Evolutionary conservation across 2,329 filamentous ascomycete species (phyloP).

Genomic region (Ophioceras dolichostomum): DNA sequence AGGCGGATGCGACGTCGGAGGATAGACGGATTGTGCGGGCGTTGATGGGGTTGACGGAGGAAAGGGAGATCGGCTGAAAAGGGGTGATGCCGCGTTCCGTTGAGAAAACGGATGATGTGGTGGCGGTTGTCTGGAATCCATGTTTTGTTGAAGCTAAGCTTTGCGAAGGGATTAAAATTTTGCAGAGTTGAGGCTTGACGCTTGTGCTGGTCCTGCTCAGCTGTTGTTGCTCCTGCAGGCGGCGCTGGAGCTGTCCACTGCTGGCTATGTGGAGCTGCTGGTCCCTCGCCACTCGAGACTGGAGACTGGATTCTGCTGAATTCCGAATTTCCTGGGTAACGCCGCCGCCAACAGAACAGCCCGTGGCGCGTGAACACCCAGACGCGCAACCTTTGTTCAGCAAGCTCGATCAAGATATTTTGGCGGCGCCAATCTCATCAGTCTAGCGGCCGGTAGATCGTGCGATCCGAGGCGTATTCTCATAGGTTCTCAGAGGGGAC

Average conservation of each 20-base stretch:
- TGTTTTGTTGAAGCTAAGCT: slow-evolving; percentile 3
- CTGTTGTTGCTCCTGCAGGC: neutral
- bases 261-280: too few species aligned
- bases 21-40: slow-evolving; percentile 6
- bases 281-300: too few species aligned
- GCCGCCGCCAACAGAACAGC: too few species aligned
- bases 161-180: neutral
- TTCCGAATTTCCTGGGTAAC: neutral
- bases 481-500: neutral
- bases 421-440: neutral
- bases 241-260: too few species aligned
- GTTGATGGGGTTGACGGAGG: slow-evolving; percentile 10
- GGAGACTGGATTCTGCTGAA: neutral
- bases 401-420: neutral
- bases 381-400: neutral
- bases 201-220: neutral
- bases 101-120: slow-evolving; percentile 18
- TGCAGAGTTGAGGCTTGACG: neutral
- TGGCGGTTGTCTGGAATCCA: slow-evolving; percentile 22
- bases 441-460: neutral
- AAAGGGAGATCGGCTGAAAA: slow-evolving; percentile 17
- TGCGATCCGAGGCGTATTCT: too few species aligned
- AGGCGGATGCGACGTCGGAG: slow-evolving; percentile 9
- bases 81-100: slow-evolving; percentile 19
- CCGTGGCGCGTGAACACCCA: too few species aligned